Percentiles rank a stretch among this genome's conserved stretches.
Evolutionary conservation across 257 asterid genomes (phyloP).

Genomic region (Solanum ossicruentum): DNA sequence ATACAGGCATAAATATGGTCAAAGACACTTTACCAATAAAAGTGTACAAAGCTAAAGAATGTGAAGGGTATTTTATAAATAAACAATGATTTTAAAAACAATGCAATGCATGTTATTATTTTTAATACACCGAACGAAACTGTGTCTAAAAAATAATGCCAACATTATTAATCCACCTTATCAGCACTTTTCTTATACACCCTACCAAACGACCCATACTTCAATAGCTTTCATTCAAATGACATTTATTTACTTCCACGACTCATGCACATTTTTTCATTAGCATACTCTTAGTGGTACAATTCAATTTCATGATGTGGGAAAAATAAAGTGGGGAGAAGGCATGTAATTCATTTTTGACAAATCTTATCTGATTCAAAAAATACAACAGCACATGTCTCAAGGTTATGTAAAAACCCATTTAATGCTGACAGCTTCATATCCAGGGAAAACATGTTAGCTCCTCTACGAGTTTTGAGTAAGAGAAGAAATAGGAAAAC

Average conservation of each 20-base stretch:
- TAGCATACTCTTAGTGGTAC: not conserved
- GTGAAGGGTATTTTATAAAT: not conserved
- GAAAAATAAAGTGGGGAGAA: not conserved
- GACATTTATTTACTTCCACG: not conserved
- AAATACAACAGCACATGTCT: not conserved
- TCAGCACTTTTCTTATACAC: not conserved
- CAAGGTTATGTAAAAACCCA: not conserved
- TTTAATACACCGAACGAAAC: not conserved
- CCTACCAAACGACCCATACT: not conserved
- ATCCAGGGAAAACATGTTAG: not conserved
- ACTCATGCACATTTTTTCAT: not conserved
- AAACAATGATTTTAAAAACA: not conserved
- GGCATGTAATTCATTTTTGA: not conserved
- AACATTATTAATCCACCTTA: not conserved
- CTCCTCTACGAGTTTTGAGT: not conserved
- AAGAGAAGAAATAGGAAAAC: not conserved
- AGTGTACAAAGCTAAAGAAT: not conserved
- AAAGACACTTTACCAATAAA: not conserved
- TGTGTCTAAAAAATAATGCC: not conserved
- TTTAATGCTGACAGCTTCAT: not conserved
- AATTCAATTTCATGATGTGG: not conserved
- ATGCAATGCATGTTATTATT: not conserved
- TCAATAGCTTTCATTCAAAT: not conserved
- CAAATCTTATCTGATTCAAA: not conserved
- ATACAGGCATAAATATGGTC: not conserved